Conservation (phyloP, 306 rosid species). For the Vigna trinervia region DNA sequence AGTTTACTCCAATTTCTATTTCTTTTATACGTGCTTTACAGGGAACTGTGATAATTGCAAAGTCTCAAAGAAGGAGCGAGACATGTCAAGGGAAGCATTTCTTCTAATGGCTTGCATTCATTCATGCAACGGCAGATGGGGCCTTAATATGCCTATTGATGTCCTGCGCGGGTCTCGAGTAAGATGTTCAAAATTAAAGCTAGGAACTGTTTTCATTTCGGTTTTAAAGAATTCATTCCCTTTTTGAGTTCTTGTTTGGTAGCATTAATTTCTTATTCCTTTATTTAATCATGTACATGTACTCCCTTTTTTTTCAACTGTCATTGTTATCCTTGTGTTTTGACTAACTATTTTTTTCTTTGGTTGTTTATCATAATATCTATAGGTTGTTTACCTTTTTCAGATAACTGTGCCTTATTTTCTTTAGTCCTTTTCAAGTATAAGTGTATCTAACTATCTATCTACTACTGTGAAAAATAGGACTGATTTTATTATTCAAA, state of each 20-base stretch:
- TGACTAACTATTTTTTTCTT: background rate
- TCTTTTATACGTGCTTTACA: conserved; percentile 48
- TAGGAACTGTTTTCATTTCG: conserved; percentile 13
- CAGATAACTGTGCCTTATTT: conserved; percentile 1
- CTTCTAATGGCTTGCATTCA: conserved; percentile 88
- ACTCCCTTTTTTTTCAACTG: conserved; percentile 13
- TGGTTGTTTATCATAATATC: no score
- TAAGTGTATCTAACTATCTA: background rate
- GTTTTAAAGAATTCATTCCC: conserved; percentile 27
- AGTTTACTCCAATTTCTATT: conserved; percentile 3
- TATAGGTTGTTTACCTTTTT: conserved; percentile 8
- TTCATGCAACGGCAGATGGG: conserved; percentile 76
- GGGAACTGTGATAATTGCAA: conserved; percentile 91
- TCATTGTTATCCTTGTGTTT: conserved; percentile 3
- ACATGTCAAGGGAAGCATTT: conserved; percentile 87
- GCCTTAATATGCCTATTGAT: conserved; percentile 86
- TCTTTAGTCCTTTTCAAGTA: background rate
- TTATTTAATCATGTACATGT: background rate
- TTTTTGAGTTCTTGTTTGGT: conserved; percentile 37
- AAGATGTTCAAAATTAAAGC: conserved; percentile 50
- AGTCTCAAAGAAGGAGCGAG: conserved; percentile 65
- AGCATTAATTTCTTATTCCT: conserved; percentile 26
- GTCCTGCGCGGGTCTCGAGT: conserved; percentile 91
- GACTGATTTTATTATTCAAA: no score
- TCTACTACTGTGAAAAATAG: background rate